Conservation (phyloP, 164 flowering plant genomes). For the Echeveria elegans region DNA sequence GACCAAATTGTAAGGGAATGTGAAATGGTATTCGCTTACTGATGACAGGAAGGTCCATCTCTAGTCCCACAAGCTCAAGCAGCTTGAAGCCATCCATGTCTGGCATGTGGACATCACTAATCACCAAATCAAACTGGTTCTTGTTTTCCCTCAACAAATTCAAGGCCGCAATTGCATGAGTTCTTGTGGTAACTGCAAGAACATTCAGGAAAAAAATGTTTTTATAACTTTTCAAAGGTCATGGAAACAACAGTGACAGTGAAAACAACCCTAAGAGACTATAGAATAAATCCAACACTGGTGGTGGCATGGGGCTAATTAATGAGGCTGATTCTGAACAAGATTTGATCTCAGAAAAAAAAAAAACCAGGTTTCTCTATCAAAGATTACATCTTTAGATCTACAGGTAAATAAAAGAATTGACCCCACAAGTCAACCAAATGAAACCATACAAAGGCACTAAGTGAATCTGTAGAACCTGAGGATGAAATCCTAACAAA, state of each 20-base stretch:
- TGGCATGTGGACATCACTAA: slow-evolving; percentile 52
- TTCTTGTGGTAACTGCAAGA: slow-evolving; percentile 33
- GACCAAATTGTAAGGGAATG: too few species aligned
- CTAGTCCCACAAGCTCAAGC: slow-evolving; percentile 12
- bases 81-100: slow-evolving; percentile 49
- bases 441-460: not conserved
- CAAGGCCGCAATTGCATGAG: slow-evolving; percentile 32
- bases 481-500: not conserved
- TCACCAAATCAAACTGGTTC: slow-evolving; percentile 40
- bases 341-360: not conserved
- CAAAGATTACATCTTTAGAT: slow-evolving; percentile 4
- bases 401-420: not conserved
- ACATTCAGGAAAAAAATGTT: not conserved
- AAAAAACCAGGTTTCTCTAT: not conserved
- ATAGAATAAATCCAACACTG: too few species aligned
- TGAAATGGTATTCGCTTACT: slow-evolving; percentile 6
- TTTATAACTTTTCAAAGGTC: not conserved
- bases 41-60: slow-evolving; percentile 12
- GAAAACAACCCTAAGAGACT: too few species aligned
- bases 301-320: not conserved
- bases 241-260: not conserved
- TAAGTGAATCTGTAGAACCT: not conserved
- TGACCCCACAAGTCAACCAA: not conserved
- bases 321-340: not conserved
- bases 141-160: slow-evolving; percentile 37